These are phyloP conservation scores for Eucalyptus erythrocorys DNA, from an alignment of 345 rosid genomes.

Conservation along the genomic window DNA sequence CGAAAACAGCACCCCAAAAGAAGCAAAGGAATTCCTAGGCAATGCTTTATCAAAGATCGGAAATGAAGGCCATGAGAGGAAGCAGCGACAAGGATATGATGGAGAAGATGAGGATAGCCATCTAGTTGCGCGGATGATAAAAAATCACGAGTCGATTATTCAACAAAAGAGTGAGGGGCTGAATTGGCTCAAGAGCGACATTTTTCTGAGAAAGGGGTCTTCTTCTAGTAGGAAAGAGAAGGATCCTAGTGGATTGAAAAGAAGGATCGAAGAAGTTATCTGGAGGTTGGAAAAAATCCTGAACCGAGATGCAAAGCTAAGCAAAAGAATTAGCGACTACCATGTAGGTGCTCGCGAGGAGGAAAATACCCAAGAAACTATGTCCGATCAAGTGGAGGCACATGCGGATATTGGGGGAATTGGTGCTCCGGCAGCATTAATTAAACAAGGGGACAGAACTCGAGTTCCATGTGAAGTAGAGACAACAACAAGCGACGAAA, in stretches of 20 bases:
- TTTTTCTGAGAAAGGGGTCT: neutral
- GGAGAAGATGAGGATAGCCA: conserved; percentile 7
- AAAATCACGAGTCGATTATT: conserved; percentile 55
- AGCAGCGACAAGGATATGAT: neutral
- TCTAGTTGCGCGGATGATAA: conserved; percentile 27
- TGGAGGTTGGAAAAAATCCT: conserved; percentile 23
- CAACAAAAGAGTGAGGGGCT: conserved; percentile 34
- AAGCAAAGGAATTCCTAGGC: neutral
- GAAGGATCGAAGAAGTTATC: conserved; percentile 26
- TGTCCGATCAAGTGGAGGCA: neutral
- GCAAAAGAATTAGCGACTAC: neutral
- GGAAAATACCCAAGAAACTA: neutral
- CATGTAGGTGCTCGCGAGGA: neutral
- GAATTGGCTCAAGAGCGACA: conserved; percentile 2
- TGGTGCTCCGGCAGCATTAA: neutral
- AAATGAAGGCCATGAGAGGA: neutral
- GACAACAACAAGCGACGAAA: neutral
- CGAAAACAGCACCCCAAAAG: neutral
- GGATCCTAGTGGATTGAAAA: conserved; percentile 7
- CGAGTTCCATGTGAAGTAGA: neutral
- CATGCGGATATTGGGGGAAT: neutral
- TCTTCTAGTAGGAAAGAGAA: conserved; percentile 7
- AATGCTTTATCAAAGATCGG: neutral
- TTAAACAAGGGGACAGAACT: neutral
- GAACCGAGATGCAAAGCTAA: conserved; percentile 9